Base-by-base conservation (phyloP, 257 asterid species). In the Jaltomata sinuosa region DNA sequence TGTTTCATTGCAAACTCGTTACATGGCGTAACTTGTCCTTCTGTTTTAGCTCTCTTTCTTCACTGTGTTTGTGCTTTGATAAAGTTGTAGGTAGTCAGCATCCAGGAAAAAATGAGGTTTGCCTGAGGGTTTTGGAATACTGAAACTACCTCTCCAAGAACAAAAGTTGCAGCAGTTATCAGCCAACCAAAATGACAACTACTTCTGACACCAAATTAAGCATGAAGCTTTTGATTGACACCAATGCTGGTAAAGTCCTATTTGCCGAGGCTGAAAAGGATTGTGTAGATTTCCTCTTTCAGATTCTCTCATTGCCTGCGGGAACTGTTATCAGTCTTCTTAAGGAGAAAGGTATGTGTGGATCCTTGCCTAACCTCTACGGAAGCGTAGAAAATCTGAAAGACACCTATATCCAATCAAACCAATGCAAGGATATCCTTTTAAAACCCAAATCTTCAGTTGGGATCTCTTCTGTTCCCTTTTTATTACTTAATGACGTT, bases 181-280 rank as follows among this genome's bases (percentile, higher is more conserved):
- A 64, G 40, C 38, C 72, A 15, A 29, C 38, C 76, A 32, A 34
- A 32, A 67, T 76, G 59, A 9, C 38, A 40, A 47, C 81, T 42
- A 74, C 80, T 12, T 12, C 40, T 54, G 6, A 69, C 11, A 55
- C 87, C 0, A 77, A 76, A 19, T 27, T 87, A 77, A 89, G 88
- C 67, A 4, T 92, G 92, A 92, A 87, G 83, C 93, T 89, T 12
- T 57, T 92, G 53, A 72, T 90, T 6, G 90, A 91, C 77, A 84
- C 79, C 3, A 45, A 72, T 10, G 65, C 31, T 29, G 77, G 84
- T 8, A 80, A 82, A 4, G 91, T 88, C 6, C 40, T 92, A 12
- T 90, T 92, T 14, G 93, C 92, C 0, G 93, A 91, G 57, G 93
- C 89, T 1, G 80, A 80, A 21, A 88, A 88, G 34, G 85, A 87